Evolutionary conservation across 768 basidiomycete genomes (phyloP), one percentile per base, ranked within the genome.

Genomic region (Suillus fuscotomentosus): DNA sequence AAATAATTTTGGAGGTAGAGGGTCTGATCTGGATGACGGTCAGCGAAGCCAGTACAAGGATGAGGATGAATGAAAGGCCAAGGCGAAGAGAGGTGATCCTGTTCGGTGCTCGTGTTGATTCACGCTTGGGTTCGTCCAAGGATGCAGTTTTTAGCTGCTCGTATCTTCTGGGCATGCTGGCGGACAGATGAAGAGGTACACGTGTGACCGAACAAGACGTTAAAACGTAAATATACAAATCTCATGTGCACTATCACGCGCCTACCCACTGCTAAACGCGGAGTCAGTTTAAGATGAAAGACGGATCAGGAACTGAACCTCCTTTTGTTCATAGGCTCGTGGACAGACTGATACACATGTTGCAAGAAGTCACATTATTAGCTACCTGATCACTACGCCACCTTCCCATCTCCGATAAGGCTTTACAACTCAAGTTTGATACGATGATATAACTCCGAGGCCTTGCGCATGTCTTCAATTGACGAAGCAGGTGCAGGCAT

Each of bases 401-500:
- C n/a, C 22, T 17, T 24, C 22, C 39, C 15, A 59, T 59, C 41
- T 42, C 24, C 5, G 17, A 59, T 38, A 31, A 50, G 48, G 53
- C 17, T 55, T 60, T 65, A 76, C 56, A 72, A 31, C 63, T 66
- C 75, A 57, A 79, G 66, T 59, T 75, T 79, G 66, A 80, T 76
- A n/a, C 79, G 70, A 65, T 80, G 79, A 54, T 76, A 78, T 66
- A 75, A 63, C 68, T 83, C 80, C 5, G 78, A 77, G 27, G 63
- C 71, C 62, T 73, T 76, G 42, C 81, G 75, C 78, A 82, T 72
- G 59, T 80, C 75, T 60, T 83, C 79, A 36, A 75, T 64, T 13
- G 68, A 78, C 60, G 62, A 67, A 15, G 74, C 71, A n/a, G 50
- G 39, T 14, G 70, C 70, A n/a, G 67, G 61, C 55, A 73, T 70